Evolutionary conservation across 768 basidiomycete genomes (phyloP).

Genomic region (Pleurotus tuoliensis): DNA sequence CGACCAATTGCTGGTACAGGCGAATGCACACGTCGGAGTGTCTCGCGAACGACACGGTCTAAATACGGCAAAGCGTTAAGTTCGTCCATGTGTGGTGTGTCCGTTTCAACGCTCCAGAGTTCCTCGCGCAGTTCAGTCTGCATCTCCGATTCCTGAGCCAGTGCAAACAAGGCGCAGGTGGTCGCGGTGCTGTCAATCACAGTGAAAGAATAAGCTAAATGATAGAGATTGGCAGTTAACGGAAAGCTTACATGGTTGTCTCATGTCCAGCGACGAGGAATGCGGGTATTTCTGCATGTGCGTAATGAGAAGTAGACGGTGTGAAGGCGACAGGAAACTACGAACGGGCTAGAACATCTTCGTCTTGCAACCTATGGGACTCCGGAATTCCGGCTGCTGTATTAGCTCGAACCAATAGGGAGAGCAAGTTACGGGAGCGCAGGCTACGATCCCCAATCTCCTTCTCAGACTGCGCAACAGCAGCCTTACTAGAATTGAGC

Average conservation of each 20-base stretch:
- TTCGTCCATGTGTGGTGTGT: slow-evolving; percentile 50
- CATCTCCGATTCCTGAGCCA: slow-evolving; percentile 33
- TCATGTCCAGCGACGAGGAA: slow-evolving; percentile 48
- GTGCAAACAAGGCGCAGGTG: slow-evolving; percentile 43
- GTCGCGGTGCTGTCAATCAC: slow-evolving; percentile 20
- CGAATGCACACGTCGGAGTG: slow-evolving; percentile 37
- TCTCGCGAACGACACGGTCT: slow-evolving; percentile 45
- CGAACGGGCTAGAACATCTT: slow-evolving; percentile 41
- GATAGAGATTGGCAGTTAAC: not conserved
- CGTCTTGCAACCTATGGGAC: slow-evolving; percentile 39
- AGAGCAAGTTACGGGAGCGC: not conserved
- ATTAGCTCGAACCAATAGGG: slow-evolving; percentile 46
- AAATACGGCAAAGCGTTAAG: slow-evolving; percentile 49
- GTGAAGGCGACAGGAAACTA: not conserved
- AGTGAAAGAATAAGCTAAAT: not conserved
- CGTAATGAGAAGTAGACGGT: not conserved
- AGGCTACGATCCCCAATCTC: not conserved
- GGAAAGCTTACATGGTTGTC: slow-evolving; percentile 32
- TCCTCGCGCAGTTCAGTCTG: slow-evolving; percentile 47
- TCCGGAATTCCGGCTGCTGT: slow-evolving; percentile 46
- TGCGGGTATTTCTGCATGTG: slow-evolving; percentile 39
- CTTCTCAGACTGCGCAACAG: slow-evolving; percentile 11
- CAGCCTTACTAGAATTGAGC: slow-evolving; percentile 46
- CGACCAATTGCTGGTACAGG: slow-evolving; percentile 32
- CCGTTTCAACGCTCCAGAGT: slow-evolving; percentile 30